Evolutionary conservation across 2,329 filamentous ascomycete species (phyloP).

Genomic region (Phyllosticta citribraziliensis): DNA sequence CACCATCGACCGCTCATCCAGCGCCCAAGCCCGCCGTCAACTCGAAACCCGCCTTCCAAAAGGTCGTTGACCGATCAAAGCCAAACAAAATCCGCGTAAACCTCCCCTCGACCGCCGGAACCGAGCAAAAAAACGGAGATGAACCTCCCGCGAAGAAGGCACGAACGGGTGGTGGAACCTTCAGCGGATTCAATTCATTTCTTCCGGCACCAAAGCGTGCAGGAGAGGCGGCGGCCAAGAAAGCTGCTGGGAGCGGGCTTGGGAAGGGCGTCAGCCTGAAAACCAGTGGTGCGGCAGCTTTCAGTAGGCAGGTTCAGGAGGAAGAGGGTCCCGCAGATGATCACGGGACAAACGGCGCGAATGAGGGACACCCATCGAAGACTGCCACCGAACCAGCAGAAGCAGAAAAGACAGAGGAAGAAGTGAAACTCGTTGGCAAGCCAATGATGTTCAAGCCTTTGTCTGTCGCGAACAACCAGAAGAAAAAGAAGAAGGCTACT

Average conservation of each 20-base stretch:
- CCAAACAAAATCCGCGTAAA: slow-evolving; percentile 77
- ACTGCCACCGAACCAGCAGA: slow-evolving; percentile 39
- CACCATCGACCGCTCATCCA: slow-evolving; percentile 21
- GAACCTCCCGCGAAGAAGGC: slow-evolving; percentile 62
- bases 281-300: slow-evolving; percentile 75
- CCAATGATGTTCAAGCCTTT: slow-evolving; percentile 82
- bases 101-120: slow-evolving; percentile 48
- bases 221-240: slow-evolving; percentile 19
- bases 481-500: slow-evolving; percentile 50
- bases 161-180: slow-evolving; percentile 53
- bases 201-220: slow-evolving; percentile 70
- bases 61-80: slow-evolving; percentile 71
- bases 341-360: slow-evolving; percentile 16
- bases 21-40: slow-evolving; percentile 27
- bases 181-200: slow-evolving; percentile 77
- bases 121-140: slow-evolving; percentile 19
- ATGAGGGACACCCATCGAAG: not conserved
- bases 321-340: slow-evolving; percentile 25
- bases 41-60: slow-evolving; percentile 57
- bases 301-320: slow-evolving; percentile 51
- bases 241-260: slow-evolving; percentile 27
- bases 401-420: slow-evolving; percentile 36
- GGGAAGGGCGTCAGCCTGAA: slow-evolving; percentile 61
- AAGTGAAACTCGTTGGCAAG: slow-evolving; percentile 64
- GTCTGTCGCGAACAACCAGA: slow-evolving; percentile 67